Evolutionary conservation across 2,329 filamentous ascomycete genomes (phyloP).

Genomic region (Aspergillus quadricinctus): DNA sequence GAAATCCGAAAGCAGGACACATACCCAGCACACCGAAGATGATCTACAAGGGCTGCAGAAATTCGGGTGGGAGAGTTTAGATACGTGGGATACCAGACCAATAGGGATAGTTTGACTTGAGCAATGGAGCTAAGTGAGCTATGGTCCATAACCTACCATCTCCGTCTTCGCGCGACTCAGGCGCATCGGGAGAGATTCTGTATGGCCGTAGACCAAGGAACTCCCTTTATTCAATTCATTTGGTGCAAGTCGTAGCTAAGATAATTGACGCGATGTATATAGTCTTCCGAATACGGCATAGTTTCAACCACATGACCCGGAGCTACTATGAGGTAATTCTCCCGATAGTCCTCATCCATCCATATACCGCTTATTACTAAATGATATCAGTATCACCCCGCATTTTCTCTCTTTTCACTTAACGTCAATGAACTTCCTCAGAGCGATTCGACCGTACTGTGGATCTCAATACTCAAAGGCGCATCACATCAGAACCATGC

Average conservation of each 20-base stretch:
- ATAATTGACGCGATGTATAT: neutral
- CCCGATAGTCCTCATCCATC: neutral
- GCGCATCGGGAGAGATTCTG: neutral
- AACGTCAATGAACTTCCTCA: constrained; percentile 28
- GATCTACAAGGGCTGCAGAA: constrained; percentile 19
- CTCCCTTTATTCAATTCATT: neutral
- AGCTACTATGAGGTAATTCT: neutral
- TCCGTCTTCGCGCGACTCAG: neutral
- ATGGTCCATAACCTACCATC: neutral
- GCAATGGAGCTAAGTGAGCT: neutral
- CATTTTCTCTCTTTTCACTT: neutral
- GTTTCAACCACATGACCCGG: neutral
- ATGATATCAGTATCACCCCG: constrained; percentile 3
- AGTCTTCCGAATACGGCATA: neutral
- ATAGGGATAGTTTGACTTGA: constrained; percentile 27
- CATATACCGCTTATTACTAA: neutral
- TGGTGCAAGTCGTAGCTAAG: neutral
- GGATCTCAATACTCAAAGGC: constrained; percentile 4
- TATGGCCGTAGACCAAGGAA: neutral
- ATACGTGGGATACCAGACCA: constrained; percentile 30
- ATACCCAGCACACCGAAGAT: constrained; percentile 4
- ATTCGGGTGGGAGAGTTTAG: constrained; percentile 27
- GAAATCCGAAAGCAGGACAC: neutral
- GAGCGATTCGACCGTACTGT: constrained; percentile 18
- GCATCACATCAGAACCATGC: constrained; percentile 38